These are phyloP conservation scores for Debaryomyces udenii DNA, from an alignment of 1,139 yeast species.

Conservation along the genomic window DNA sequence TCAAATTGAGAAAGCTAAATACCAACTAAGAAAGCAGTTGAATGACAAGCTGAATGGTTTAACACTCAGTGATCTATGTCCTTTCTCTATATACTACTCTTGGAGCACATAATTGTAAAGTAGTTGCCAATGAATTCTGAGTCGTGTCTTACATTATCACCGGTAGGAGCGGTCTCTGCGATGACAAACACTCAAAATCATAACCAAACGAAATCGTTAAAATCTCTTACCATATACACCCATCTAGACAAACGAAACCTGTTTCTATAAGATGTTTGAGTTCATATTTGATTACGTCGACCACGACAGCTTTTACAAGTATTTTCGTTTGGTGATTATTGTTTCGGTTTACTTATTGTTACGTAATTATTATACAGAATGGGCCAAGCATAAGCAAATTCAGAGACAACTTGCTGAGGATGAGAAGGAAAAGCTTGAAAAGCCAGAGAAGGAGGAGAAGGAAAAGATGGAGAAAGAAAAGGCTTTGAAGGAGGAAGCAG, in stretches of 20 bases:
- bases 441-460: constrained; percentile 36
- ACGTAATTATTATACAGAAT: constrained; percentile 41
- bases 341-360: constrained; percentile 41
- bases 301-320: constrained; percentile 37
- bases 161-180: constrained; percentile 8
- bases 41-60: too few species aligned
- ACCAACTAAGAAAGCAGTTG: too few species aligned
- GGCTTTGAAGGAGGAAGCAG: constrained; percentile 42
- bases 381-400: constrained; percentile 55
- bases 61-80: too few species aligned
- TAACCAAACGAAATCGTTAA: constrained; percentile 3
- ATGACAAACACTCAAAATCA: neutral
- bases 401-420: constrained; percentile 54
- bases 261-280: constrained; percentile 27
- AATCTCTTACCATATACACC: neutral
- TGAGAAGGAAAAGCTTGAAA: constrained; percentile 42
- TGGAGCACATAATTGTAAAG: too few species aligned
- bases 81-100: too few species aligned
- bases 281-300: constrained; percentile 42
- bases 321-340: constrained; percentile 38
- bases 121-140: neutral
- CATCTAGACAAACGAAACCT: neutral
- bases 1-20: too few species aligned
- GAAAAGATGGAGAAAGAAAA: constrained; percentile 30
- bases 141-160: constrained; percentile 8